phyloP scores from a whole-genome alignment of 345 rosid species.

The Dipteronia sinensis region DNA sequence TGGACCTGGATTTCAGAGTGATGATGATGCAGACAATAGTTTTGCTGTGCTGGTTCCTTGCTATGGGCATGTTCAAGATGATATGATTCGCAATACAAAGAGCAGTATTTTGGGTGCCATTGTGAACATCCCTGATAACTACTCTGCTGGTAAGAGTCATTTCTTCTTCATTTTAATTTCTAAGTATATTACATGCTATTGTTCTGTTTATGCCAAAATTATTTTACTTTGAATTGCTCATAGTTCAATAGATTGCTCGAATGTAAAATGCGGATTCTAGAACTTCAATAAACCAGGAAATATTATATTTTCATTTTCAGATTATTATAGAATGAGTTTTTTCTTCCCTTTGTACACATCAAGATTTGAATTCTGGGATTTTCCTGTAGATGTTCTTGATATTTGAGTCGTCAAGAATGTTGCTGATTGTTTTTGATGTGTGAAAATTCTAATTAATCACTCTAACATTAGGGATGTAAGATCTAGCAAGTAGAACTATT shows the following conservation, averaged over 20 bases:
- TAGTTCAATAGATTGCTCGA: neutral
- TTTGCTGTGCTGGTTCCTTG: slow-evolving; percentile 79
- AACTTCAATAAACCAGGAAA: neutral
- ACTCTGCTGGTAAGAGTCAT: slow-evolving; percentile 46
- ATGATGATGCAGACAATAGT: slow-evolving; percentile 58
- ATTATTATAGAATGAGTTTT: neutral
- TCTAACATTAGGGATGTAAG: neutral
- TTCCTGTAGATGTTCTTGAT: neutral
- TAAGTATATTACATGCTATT: neutral
- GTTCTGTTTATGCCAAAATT: neutral
- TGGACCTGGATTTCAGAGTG: slow-evolving; percentile 64
- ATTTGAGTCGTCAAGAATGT: neutral
- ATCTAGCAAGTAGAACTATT: neutral
- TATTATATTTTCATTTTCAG: neutral
- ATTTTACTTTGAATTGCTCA: neutral
- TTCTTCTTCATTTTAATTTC: neutral
- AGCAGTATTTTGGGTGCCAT: slow-evolving; percentile 42
- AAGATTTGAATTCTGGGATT: neutral
- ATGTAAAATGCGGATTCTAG: neutral
- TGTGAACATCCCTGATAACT: slow-evolving; percentile 43
- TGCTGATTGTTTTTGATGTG: neutral
- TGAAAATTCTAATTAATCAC: neutral
- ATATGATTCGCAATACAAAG: slow-evolving; percentile 31
- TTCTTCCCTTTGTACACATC: neutral
- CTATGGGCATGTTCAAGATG: slow-evolving; percentile 47